A percentile compares a stretch with the other conserved stretches of the same genome.
These are phyloP conservation scores for Euphorbia peplus DNA, from an alignment of 345 rosid species.

Conservation along the genomic window DNA sequence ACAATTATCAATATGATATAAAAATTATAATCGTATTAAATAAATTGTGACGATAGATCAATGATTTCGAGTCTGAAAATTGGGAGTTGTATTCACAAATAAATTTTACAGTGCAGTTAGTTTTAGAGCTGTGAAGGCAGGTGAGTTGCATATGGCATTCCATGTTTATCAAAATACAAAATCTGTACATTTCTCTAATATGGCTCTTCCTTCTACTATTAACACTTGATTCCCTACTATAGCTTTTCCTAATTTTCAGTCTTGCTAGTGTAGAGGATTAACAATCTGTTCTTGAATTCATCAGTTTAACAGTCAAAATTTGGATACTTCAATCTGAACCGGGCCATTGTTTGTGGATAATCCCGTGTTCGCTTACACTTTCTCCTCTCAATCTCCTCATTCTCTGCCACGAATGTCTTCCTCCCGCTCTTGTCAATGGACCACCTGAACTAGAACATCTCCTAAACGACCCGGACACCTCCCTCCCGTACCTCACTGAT, in stretches of 20 bases:
- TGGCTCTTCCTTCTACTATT: neutral
- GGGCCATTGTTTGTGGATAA: conserved; percentile 42
- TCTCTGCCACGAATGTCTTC: conserved; percentile 60
- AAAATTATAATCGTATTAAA: too few relatives aligned
- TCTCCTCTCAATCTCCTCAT: conserved; percentile 56
- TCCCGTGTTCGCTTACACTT: conserved; percentile 65
- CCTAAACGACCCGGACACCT: conserved; percentile 44
- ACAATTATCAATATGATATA: too few relatives aligned
- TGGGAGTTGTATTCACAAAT: too few relatives aligned
- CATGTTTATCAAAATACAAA: neutral
- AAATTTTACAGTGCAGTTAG: neutral
- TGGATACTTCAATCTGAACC: conserved; percentile 48
- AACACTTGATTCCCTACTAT: too few relatives aligned
- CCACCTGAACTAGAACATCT: conserved; percentile 81
- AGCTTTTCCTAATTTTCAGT: neutral
- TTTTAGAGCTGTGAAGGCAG: neutral
- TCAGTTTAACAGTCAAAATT: neutral
- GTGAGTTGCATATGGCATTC: neutral
- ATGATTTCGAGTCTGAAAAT: too few relatives aligned
- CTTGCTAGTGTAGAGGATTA: neutral
- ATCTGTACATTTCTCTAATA: conserved; percentile 22
- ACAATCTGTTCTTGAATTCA: neutral
- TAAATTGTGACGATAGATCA: too few relatives aligned
- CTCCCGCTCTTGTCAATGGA: conserved; percentile 48
- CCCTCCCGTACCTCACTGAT: conserved; percentile 39